Evolutionary conservation across 176 grass and related monocot genomes (phyloP).

Genomic region (Poa annua): DNA sequence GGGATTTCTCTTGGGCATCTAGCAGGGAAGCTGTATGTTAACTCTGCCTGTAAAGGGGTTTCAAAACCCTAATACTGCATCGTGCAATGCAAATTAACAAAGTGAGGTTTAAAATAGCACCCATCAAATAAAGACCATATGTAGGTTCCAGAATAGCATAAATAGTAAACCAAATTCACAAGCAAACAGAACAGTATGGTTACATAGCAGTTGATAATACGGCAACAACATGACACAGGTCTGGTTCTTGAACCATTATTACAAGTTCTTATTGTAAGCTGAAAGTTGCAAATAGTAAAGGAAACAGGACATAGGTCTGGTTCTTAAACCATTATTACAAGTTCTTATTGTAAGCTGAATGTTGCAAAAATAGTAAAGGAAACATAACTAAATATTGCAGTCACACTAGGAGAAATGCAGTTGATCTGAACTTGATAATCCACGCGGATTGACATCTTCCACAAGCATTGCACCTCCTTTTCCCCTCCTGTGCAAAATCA

Average conservation of each 20-base stretch:
- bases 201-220: background rate
- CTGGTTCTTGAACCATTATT: conserved; percentile 42
- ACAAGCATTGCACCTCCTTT: conserved; percentile 10
- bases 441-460: conserved; percentile 8
- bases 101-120: conserved; percentile 15
- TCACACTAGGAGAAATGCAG: conserved; percentile 29
- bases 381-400: conserved; percentile 6
- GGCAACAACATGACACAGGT: background rate
- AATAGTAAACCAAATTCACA: background rate
- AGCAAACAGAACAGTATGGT: background rate
- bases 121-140: background rate
- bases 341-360: conserved; percentile 18
- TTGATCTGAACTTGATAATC: conserved; percentile 14
- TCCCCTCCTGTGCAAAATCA: conserved; percentile 39
- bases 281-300: background rate
- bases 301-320: conserved; percentile 12
- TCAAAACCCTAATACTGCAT: conserved; percentile 10
- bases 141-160: conserved; percentile 15
- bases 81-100: conserved; percentile 32
- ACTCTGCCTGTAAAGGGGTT: conserved; percentile 7
- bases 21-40: conserved; percentile 14
- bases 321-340: conserved; percentile 44
- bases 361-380: conserved; percentile 3
- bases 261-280: conserved; percentile 32
- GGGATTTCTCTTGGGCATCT: background rate